Evolutionary conservation across 805 yeast species (phyloP).

Genomic region (Saturnispora sanitii): DNA sequence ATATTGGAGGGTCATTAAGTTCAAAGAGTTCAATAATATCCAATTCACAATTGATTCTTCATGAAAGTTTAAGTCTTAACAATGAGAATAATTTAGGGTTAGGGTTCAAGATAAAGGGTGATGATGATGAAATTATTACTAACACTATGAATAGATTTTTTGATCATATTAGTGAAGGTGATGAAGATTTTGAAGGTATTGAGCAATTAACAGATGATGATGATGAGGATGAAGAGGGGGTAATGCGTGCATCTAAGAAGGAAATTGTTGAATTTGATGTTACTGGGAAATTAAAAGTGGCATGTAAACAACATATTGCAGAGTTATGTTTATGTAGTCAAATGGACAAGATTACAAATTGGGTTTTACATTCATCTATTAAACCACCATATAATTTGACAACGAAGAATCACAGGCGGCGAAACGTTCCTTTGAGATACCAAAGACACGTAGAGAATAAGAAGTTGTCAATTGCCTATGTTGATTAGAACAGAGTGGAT

Average conservation of each 20-base stretch:
- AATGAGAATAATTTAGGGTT: not conserved
- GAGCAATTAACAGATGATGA: conserved; percentile 10
- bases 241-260: conserved; percentile 7
- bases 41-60: conserved; percentile 15
- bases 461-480: too few relatives aligned
- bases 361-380: conserved; percentile 10
- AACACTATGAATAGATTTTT: conserved; percentile 7
- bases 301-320: too few relatives aligned
- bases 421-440: conserved; percentile 5
- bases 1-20: not conserved
- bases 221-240: conserved; percentile 8
- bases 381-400: conserved; percentile 14
- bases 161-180: conserved; percentile 12
- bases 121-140: conserved; percentile 6
- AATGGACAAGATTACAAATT: conserved; percentile 10
- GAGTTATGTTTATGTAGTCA: conserved; percentile 20
- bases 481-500: too few relatives aligned
- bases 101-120: not conserved
- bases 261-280: conserved; percentile 7
- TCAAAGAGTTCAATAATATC: conserved; percentile 16
- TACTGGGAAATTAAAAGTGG: too few relatives aligned
- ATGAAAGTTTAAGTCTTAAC: not conserved
- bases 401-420: conserved; percentile 1
- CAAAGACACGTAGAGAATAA: not conserved
- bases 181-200: conserved; percentile 11